Evolutionary conservation across 164 flowering plant genomes (phyloP), one percentile per base, ranked within the genome.

Genomic region (Stephania japonica): DNA sequence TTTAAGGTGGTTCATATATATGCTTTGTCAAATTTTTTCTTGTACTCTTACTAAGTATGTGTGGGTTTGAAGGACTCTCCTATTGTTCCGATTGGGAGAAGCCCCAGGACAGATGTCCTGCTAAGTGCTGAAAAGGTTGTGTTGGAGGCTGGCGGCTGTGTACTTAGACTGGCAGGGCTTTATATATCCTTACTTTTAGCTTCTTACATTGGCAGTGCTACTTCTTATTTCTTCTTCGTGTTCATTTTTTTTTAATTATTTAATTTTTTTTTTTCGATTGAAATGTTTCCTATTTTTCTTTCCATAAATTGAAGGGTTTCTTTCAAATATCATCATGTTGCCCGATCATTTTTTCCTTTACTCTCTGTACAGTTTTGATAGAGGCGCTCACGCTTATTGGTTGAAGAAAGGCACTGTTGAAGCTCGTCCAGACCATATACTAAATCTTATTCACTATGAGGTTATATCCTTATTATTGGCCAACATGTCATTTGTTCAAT

Each of bases 381-480:
- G 90, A 80, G 99, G 99, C 73, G 91, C 97, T 6, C 98, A 94
- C 82, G 50, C 23, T 1, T 90, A 90, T 81, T 94, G 94, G 93
- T 84, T 92, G 84, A 75, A 75, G 80, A 92, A 90, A 85, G 97
- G 97, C 73, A 89, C 82, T 38, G 83, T 85, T 72, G 96, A 94
- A 26, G 49, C 72, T 79, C 89, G 91, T 64, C 98, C 98, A 25
- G 97, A 92, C 85, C 96, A 92, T 78, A 80, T 92, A 70, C 88
- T 94, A 73, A 94, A 94, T 84, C 88, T 94, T 41, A 94, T 94
- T 77, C 99, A 94, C 79, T 94, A 92, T 76, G 99, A 94, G 97
- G 99, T 94, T 69, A 2, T 27, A 11, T 50, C 26, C 56, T 53
- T 61, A 18, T 73, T 18, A 50, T 64, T 16, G 12, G 25, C 32